Conservation (phyloP, 78 protist species). For the Anaeramoeba flamelloides region DNA sequence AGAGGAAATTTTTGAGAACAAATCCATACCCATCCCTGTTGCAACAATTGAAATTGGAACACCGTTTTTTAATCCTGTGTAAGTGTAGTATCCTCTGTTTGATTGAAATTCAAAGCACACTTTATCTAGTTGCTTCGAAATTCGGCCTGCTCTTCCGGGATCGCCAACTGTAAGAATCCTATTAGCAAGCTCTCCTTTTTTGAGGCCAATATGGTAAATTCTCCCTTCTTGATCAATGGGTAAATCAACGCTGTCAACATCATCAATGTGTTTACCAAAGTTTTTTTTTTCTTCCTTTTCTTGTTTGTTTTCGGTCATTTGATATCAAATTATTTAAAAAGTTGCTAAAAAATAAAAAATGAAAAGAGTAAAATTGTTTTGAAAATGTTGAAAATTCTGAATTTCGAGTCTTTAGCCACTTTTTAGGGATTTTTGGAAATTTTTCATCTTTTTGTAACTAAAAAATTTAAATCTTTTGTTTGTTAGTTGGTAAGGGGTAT, state of each 20-base stretch:
- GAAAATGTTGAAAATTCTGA: too few species aligned
- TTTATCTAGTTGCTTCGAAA: neutral
- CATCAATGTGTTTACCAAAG: neutral
- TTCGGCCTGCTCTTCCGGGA: neutral
- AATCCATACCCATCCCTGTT: neutral
- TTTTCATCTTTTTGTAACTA: too few species aligned
- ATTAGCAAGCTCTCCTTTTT: neutral
- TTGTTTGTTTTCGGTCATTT: neutral
- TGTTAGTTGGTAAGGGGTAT: too few species aligned
- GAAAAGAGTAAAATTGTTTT: too few species aligned
- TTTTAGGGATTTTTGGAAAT: too few species aligned
- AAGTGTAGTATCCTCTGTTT: neutral
- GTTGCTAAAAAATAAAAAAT: neutral
- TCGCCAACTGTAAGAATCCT: neutral
- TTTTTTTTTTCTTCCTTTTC: neutral
- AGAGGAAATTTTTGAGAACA: too few species aligned
- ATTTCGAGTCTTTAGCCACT: too few species aligned
- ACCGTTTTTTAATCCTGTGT: neutral
- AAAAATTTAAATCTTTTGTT: too few species aligned
- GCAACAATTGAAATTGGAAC: neutral
- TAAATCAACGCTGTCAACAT: neutral
- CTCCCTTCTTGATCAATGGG: neutral
- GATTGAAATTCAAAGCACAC: neutral
- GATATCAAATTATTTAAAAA: neutral
- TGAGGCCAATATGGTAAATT: neutral